Conservation (phyloP, 1,284 basidiomycete species). For the Phylloporus sp. region DNA sequence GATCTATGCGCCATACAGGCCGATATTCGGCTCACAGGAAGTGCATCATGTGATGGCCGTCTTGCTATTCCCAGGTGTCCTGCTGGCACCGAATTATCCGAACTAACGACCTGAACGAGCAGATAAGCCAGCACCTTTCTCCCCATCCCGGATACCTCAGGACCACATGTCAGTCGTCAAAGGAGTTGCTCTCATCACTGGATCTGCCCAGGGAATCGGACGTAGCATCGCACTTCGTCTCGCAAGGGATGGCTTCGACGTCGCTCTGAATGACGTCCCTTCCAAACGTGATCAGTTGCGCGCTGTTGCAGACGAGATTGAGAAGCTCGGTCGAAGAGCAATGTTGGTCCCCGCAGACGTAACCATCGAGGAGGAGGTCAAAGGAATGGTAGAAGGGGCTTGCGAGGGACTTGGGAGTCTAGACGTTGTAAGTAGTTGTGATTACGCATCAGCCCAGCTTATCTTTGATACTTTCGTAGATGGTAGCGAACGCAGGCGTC, state of each 20-base stretch:
- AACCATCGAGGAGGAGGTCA: slow-evolving; percentile 9
- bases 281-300: slow-evolving; percentile 7
- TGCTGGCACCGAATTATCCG: too few relatives aligned
- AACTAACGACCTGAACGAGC: too few relatives aligned
- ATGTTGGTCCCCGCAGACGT: slow-evolving; percentile 11
- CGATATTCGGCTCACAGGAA: too few relatives aligned
- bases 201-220: slow-evolving; percentile 15
- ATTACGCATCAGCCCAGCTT: not conserved
- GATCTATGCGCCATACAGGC: too few relatives aligned
- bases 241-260: slow-evolving; percentile 18
- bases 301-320: slow-evolving; percentile 4
- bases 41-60: too few relatives aligned
- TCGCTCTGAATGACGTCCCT: slow-evolving; percentile 16
- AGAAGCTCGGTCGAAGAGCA: slow-evolving; percentile 8
- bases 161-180: slow-evolving; percentile 15
- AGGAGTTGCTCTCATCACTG: slow-evolving; percentile 17
- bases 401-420: slow-evolving; percentile 9
- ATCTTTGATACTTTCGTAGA: not conserved
- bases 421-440: slow-evolving; percentile 9
- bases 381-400: slow-evolving; percentile 5
- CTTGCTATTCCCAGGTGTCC: too few relatives aligned
- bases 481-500: slow-evolving; percentile 17
- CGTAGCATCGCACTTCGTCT: slow-evolving; percentile 17
- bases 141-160: not conserved
- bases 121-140: too few relatives aligned